These are phyloP conservation scores for Dovyalis caffra DNA, from an alignment of 345 rosid genomes.

Conservation along the genomic window DNA sequence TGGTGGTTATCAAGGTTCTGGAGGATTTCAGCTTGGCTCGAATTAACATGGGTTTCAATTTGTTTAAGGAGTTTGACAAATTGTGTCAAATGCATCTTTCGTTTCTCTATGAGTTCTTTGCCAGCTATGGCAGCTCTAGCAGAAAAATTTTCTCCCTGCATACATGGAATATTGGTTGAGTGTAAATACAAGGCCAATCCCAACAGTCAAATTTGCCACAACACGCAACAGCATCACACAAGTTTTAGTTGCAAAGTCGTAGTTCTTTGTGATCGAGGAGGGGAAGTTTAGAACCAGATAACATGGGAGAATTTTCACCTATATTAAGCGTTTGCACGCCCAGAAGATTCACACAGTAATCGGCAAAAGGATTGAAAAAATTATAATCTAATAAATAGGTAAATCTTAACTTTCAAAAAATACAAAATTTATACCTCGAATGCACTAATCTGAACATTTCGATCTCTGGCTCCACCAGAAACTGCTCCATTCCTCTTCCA, in stretches of 20 bases:
- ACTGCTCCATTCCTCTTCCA: conserved; percentile 16
- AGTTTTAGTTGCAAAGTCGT: no score
- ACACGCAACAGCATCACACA: no score
- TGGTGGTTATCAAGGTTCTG: conserved; percentile 34
- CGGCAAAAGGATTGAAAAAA: no score
- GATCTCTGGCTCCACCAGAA: conserved; percentile 5
- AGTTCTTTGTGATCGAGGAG: no score
- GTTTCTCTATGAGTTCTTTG: conserved; percentile 44
- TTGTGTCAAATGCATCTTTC: no score
- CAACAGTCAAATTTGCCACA: not conserved
- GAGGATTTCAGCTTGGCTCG: conserved; percentile 38
- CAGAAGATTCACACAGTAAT: no score
- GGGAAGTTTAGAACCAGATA: no score
- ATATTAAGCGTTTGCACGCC: no score
- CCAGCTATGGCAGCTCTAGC: conserved; percentile 34
- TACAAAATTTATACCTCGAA: conserved; percentile 3
- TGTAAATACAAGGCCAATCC: not conserved
- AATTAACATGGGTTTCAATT: conserved; percentile 49
- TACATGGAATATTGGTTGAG: not conserved
- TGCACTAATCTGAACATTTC: no score
- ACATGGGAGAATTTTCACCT: no score
- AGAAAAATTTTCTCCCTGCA: conserved; percentile 45
- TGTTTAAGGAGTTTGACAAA: conserved; percentile 48
- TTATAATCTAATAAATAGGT: not conserved
- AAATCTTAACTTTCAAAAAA: not conserved